Conservation (phyloP, 371 early-diverging fungal genomes). For the Amoeboaphelidium protococcarum region DNA sequence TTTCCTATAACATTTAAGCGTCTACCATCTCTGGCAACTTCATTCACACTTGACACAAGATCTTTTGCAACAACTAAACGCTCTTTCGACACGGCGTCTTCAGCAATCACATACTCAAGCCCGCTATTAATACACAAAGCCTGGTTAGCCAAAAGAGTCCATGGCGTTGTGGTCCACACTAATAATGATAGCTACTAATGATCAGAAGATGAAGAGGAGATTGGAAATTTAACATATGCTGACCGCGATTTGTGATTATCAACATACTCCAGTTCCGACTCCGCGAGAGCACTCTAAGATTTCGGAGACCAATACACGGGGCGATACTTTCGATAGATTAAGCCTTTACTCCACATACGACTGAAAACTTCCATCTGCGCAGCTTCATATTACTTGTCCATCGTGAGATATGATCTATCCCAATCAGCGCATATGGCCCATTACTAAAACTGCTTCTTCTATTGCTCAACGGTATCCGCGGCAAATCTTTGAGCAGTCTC, state of each 20-base stretch:
- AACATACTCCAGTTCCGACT: conserved; percentile 66
- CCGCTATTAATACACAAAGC: conserved; percentile 52
- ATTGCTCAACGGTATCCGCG: conserved; percentile 28
- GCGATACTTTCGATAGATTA: conserved; percentile 43
- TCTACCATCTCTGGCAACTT: too few species aligned
- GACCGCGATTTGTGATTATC: conserved; percentile 49
- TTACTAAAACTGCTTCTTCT: conserved; percentile 31
- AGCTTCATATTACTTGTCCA: conserved; percentile 42
- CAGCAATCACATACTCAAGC: conserved; percentile 33
- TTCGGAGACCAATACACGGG: conserved; percentile 84
- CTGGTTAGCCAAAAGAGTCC: conserved; percentile 75
- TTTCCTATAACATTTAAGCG: too few species aligned
- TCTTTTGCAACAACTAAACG: too few species aligned
- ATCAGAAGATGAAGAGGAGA: background rate
- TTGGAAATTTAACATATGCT: conserved; percentile 13
- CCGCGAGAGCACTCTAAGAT: conserved; percentile 70
- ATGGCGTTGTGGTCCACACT: conserved; percentile 92
- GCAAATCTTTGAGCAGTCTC: conserved; percentile 37
- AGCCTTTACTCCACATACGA: conserved; percentile 40
- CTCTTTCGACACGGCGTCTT: too few species aligned
- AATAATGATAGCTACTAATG: conserved; percentile 22
- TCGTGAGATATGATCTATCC: conserved; percentile 45
- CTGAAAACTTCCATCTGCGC: conserved; percentile 45
- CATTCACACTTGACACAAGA: too few species aligned
- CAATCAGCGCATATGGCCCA: conserved; percentile 70